phyloP scores from a whole-genome alignment of 345 rosid genomes.

The Psidium guajava region DNA sequence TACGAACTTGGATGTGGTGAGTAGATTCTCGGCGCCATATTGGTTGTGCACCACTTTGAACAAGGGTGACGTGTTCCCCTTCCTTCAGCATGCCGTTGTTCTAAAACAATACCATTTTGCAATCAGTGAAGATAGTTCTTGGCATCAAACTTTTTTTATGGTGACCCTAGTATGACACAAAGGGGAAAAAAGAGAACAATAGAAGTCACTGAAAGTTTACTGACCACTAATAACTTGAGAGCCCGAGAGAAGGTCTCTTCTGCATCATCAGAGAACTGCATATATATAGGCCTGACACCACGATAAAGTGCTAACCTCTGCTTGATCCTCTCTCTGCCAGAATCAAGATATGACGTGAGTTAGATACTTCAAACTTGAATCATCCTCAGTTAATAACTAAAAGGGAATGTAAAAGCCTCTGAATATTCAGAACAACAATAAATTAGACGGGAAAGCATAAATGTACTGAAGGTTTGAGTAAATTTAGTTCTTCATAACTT shows the following conservation, averaged over 20 bases:
- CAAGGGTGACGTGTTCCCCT: conserved; percentile 74
- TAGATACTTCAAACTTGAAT: not conserved
- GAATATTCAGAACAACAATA: not conserved
- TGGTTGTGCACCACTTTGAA: conserved; percentile 92
- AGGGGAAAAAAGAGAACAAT: not conserved
- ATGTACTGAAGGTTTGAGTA: not conserved
- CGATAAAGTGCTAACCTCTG: conserved; percentile 84
- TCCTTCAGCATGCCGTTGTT: conserved; percentile 48
- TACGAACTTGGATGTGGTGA: conserved; percentile 90
- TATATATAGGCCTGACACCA: conserved; percentile 76
- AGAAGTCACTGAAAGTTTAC: not conserved
- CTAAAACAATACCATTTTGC: conserved; percentile 17
- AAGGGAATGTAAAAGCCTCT: not conserved
- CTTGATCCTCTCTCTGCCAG: conserved; percentile 72
- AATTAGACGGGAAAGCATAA: not conserved
- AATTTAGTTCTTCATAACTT: not conserved
- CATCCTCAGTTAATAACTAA: not conserved
- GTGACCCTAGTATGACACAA: not conserved
- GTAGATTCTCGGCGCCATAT: conserved; percentile 93
- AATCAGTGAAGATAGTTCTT: not conserved
- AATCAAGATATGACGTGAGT: not conserved
- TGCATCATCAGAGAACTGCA: conserved; percentile 78
- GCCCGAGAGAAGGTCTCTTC: conserved; percentile 90
- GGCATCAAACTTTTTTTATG: not conserved
- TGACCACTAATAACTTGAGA: conserved; percentile 52